These are phyloP conservation scores for Prunus padus DNA, from an alignment of 306 rosid species.

Conservation along the genomic window DNA sequence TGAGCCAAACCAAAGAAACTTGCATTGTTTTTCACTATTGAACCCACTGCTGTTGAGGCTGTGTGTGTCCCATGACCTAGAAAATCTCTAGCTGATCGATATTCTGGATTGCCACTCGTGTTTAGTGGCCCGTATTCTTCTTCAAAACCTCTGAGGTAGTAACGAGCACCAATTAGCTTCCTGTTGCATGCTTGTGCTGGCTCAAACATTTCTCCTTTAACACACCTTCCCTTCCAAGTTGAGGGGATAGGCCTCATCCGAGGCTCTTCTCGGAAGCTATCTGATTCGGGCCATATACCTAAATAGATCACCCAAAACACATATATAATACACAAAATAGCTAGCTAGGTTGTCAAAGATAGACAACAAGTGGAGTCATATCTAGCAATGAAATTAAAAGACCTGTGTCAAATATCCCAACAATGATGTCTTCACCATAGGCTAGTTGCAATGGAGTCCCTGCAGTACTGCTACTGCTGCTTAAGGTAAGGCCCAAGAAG, in stretches of 20 bases:
- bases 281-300: conserved; percentile 65
- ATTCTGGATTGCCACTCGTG: conserved; percentile 38
- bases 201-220: conserved; percentile 37
- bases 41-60: conserved; percentile 59
- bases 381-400: neutral
- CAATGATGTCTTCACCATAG: conserved; percentile 40
- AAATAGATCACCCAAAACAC: neutral
- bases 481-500: conserved; percentile 46
- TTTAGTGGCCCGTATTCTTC: conserved; percentile 30
- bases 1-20: conserved; percentile 35
- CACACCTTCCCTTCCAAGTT: conserved; percentile 51
- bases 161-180: conserved; percentile 58
- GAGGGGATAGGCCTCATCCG: conserved; percentile 40
- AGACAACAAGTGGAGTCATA: neutral
- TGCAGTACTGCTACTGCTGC: neutral
- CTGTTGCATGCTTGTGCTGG: conserved; percentile 46
- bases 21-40: conserved; percentile 27
- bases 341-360: neutral
- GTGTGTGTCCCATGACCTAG: conserved; percentile 66
- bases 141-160: conserved; percentile 54
- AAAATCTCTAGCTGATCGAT: conserved; percentile 46
- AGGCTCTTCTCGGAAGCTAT: conserved; percentile 41
- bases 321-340: neutral
- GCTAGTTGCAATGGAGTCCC: conserved; percentile 27
- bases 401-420: conserved; percentile 62